Evolutionary conservation across 208 protist species (phyloP), one percentile per base, ranked within the genome.

Genomic region (Acanthamoeba lenticulata): DNA sequence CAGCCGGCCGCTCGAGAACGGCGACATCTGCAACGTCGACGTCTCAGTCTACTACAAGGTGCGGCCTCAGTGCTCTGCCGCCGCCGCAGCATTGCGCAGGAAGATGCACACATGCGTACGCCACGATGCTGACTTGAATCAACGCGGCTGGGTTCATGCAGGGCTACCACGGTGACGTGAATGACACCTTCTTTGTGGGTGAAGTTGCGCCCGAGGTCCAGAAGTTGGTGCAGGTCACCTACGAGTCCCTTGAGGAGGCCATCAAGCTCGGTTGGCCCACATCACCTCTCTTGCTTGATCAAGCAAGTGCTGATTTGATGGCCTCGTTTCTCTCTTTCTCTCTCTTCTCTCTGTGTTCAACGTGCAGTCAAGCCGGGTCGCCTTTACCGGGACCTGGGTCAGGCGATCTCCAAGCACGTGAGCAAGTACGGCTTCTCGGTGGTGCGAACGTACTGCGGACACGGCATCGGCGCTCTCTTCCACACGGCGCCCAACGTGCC

Each of bases 21-120:
- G 99, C 47, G 99, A 99, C 95, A 99, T 99, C 95, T 95, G 99
- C 24, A 99, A 99, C 96, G 94, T 99, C 19, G 99, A 99, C 96
- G 97, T 99, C 24, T 98, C 98, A n/a, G 96, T 98, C 94, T 99
- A 98, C 96, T 96, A 94, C 40, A 94, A 97, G 49, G 49, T 72
- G 32, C 32, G n/a, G 17, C 21, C 17, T n/a, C n/a, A n/a, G n/a
- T n/a, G n/a, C n/a, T n/a, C n/a, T n/a, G n/a, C n/a, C n/a, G 21
- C 21, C 52, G 21, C 52, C 11, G n/a, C n/a, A n/a, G n/a, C n/a
- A n/a, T n/a, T n/a, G n/a, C n/a, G n/a, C n/a, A n/a, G n/a, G n/a
- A n/a, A n/a, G n/a, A n/a, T n/a, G n/a, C n/a, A n/a, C n/a, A n/a
- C n/a, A n/a, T n/a, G n/a, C n/a, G n/a, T n/a, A n/a, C n/a, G n/a